phyloP scores from a whole-genome alignment of 78 protist species.

The Speleostelium caveatum region DNA sequence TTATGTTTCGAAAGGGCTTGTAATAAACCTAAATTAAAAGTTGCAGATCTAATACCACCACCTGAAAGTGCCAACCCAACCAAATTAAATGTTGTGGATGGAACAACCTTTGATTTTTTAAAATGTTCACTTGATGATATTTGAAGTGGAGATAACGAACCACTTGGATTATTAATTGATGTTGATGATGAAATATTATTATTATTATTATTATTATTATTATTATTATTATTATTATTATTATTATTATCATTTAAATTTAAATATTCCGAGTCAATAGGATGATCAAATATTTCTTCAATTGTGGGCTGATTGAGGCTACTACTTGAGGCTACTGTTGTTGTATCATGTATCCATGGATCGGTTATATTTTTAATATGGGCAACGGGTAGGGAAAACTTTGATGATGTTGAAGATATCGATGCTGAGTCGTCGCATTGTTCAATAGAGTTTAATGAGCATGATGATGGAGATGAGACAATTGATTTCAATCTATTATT shows the following conservation, averaged over 20 bases:
- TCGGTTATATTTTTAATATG: too few species aligned
- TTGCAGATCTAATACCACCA: constrained; percentile 78
- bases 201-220: not conserved
- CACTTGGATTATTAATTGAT: too few species aligned
- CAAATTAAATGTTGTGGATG: constrained; percentile 43
- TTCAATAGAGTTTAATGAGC: not conserved
- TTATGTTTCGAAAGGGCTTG: constrained; percentile 67
- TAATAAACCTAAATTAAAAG: constrained; percentile 52
- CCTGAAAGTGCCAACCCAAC: constrained; percentile 70
- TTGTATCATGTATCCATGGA: too few species aligned
- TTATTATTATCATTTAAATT: not conserved
- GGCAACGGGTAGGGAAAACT: too few species aligned
- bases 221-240: constrained; percentile 4
- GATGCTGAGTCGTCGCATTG: not conserved
- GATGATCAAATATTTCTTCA: not conserved
- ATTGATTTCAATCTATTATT: not conserved
- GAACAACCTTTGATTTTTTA: constrained; percentile 20
- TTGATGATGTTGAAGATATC: too few species aligned
- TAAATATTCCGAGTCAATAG: not conserved
- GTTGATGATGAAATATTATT: too few species aligned
- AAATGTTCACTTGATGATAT: too few species aligned
- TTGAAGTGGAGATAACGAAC: too few species aligned
- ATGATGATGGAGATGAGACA: not conserved
- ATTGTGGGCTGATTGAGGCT: constrained; percentile 4
- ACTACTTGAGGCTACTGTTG: too few species aligned